Evolutionary conservation across 2,329 filamentous ascomycete species (phyloP), one percentile per base, ranked within the genome.

Genomic region (Scytalidium lignicola): DNA sequence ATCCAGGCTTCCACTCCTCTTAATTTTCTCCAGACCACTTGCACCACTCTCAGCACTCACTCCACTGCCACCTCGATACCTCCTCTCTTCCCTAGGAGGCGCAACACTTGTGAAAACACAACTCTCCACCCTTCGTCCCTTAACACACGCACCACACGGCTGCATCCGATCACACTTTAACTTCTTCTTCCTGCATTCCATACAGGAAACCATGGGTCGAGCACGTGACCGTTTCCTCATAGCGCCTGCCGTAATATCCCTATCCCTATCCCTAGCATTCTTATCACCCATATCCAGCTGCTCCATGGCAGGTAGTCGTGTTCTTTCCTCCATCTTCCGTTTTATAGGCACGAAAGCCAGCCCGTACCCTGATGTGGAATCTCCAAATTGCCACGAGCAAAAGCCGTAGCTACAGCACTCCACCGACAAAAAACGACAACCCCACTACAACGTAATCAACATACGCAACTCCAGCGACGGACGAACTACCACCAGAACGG

Each of bases 61-160:
- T 13, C 26, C 26, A 28, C 13, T 28, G 13, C 13, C 13, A 5
- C 12, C 15, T 37, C 32, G 32, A 37, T 37, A n/a, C 15, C n/a
- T 37, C n/a, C 5, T 13, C n/a, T 15, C 12, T 13, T 37, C 32
- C 15, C 32, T 8, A 15, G 32, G 32, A 5, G 32, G 32, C 4
- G 32, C 32, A 37, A 37, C 32, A 37, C 32, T 37, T 5, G 32
- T 15, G 15, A 37, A 37, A 37, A 37, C 15, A 37, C 32, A 37
- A 17, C 32, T 37, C 32, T 37, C 32, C 12, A 17, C n/a, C 32
- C 32, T 37, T 37, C 32, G 32, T 9, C 32, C 32, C 60, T 78
- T 79, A 45, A 77, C 74, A 59, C 79, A 82, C 60, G 81, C 78
- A 5, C 75, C 75, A 57, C 79, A 82, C 3, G 77, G 76, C 41